Evolutionary conservation across 2,329 filamentous ascomycete genomes (phyloP).

Genomic region (Epichloe bromicola): DNA sequence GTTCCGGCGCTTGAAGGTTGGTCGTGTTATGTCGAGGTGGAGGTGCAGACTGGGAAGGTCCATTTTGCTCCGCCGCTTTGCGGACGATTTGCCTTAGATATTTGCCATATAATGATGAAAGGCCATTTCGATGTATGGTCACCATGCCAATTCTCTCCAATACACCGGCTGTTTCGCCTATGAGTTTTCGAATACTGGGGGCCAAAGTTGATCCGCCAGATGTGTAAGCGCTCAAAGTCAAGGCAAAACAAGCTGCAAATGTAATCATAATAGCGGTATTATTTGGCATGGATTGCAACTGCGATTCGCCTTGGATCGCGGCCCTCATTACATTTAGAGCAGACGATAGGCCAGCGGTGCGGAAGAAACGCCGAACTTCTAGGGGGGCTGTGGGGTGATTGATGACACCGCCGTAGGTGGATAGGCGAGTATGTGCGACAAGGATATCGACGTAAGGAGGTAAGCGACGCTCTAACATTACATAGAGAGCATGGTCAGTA

Average conservation of each 20-base stretch:
- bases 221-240: slow-evolving; percentile 49
- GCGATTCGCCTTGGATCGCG: slow-evolving; percentile 57
- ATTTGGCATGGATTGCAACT: slow-evolving; percentile 64
- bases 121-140: slow-evolving; percentile 52
- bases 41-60: slow-evolving; percentile 1
- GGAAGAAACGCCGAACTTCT: slow-evolving; percentile 60
- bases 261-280: slow-evolving; percentile 71
- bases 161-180: slow-evolving; percentile 56
- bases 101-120: slow-evolving; percentile 39
- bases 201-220: slow-evolving; percentile 44
- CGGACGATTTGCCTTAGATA: slow-evolving; percentile 32
- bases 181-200: slow-evolving; percentile 48
- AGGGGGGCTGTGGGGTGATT: slow-evolving; percentile 61
- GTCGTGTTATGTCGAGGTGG: slow-evolving; percentile 1
- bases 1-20: slow-evolving; percentile 4
- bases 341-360: slow-evolving; percentile 56
- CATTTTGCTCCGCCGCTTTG: slow-evolving; percentile 16
- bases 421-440: slow-evolving; percentile 58
- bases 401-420: slow-evolving; percentile 62
- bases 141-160: slow-evolving; percentile 55
- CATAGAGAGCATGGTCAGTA: background rate
- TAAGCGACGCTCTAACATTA: slow-evolving; percentile 35
- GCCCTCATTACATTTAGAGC: slow-evolving; percentile 63
- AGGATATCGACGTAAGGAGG: slow-evolving; percentile 66
- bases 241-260: slow-evolving; percentile 56